These are phyloP conservation scores for Exsudoporus frostii DNA, from an alignment of 768 basidiomycete species.

Conservation along the genomic window DNA sequence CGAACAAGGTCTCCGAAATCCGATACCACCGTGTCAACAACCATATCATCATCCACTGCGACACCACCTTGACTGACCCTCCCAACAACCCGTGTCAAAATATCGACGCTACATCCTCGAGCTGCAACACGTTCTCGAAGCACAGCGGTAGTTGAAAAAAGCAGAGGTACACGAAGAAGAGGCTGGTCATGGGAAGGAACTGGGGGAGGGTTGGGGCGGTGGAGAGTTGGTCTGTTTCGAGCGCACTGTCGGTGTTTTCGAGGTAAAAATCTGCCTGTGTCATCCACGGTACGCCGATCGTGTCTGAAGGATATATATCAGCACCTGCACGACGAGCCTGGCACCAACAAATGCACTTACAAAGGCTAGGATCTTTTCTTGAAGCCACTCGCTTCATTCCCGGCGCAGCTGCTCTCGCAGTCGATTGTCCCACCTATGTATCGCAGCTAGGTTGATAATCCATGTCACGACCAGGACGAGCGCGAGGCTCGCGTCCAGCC, in stretches of 20 bases:
- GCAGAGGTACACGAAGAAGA: conserved; percentile 45
- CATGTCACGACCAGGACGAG: conserved; percentile 23
- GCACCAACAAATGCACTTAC: conserved; percentile 16
- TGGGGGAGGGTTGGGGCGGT: conserved; percentile 49
- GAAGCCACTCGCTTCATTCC: conserved; percentile 14
- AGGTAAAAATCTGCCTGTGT: conserved; percentile 12
- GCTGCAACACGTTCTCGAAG: conserved; percentile 46
- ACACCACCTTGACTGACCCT: conserved; percentile 23
- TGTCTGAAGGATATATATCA: conserved; percentile 21
- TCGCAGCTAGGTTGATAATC: conserved; percentile 23
- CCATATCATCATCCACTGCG: conserved; percentile 34
- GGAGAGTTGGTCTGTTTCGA: conserved; percentile 35
- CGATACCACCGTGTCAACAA: conserved; percentile 26
- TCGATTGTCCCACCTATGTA: conserved; percentile 18
- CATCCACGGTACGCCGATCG: conserved; percentile 33
- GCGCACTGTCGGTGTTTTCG: conserved; percentile 16
- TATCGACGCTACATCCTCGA: conserved; percentile 44
- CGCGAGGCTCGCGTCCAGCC: conserved; percentile 24
- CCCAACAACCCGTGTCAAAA: conserved; percentile 44
- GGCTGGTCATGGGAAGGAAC: conserved; percentile 40
- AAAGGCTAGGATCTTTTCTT: conserved; percentile 24
- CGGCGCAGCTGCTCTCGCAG: conserved; percentile 24
- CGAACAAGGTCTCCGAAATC: conserved; percentile 26
- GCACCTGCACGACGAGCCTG: background rate
- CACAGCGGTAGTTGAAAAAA: conserved; percentile 50